These are phyloP conservation scores for Colletotrichum sp. DNA, from an alignment of 2,329 filamentous ascomycete genomes.

Conservation along the genomic window DNA sequence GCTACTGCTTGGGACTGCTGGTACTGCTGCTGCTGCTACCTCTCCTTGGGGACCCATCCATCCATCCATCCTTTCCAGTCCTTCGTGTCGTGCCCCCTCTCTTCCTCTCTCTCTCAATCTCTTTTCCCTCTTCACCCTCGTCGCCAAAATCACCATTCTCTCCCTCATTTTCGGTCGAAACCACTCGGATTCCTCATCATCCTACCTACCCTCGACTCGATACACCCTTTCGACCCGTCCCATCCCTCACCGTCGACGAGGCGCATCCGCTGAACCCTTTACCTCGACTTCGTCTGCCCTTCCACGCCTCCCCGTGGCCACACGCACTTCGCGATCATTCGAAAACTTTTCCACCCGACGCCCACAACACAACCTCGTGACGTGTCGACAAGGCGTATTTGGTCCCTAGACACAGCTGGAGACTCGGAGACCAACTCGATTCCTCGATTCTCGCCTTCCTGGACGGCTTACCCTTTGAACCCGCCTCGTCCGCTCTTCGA, in stretches of 20 bases:
- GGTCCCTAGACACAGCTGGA: neutral
- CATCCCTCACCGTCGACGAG: constrained; percentile 31
- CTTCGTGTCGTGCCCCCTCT: constrained; percentile 23
- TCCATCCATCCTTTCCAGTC: constrained; percentile 13
- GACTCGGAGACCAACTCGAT: neutral
- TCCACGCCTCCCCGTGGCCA: constrained; percentile 21
- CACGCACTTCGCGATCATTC: constrained; percentile 23
- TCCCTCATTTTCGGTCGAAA: constrained; percentile 18
- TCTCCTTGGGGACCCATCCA: constrained; percentile 20
- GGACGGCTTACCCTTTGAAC: constrained; percentile 2
- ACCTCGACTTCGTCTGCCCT: constrained; percentile 25
- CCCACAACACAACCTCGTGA: neutral
- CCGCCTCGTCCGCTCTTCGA: neutral
- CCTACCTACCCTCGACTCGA: constrained; percentile 17
- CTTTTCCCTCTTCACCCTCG: constrained; percentile 18
- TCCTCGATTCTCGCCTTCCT: neutral
- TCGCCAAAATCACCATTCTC: constrained; percentile 5
- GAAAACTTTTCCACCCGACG: constrained; percentile 18
- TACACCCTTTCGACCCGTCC: constrained; percentile 23
- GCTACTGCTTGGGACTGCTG: neutral
- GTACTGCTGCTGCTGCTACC: neutral
- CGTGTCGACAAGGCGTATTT: neutral
- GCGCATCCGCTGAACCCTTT: constrained; percentile 28
- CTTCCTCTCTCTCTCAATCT: constrained; percentile 23
- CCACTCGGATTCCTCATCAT: constrained; percentile 9